A percentile compares a stretch with the other conserved stretches of the same genome.
These are phyloP conservation scores for Saccharomyces pastorianus DNA, from an alignment of 1,139 yeast species.

Conservation along the genomic window DNA sequence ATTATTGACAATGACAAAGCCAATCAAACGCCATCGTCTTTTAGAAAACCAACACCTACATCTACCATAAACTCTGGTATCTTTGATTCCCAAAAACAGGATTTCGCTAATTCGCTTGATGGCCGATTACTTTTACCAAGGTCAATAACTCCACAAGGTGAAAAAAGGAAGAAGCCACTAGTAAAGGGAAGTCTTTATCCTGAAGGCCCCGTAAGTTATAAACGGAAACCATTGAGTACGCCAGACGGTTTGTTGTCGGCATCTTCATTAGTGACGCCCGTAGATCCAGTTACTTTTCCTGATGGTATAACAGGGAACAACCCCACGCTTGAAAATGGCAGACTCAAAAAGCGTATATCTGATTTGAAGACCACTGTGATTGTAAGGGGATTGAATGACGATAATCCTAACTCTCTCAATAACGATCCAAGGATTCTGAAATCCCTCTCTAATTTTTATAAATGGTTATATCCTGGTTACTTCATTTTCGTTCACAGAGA, in stretches of 20 bases:
- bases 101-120: background rate
- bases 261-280: constrained; percentile 3
- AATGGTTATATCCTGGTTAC: constrained; percentile 60
- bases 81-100: background rate
- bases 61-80: background rate
- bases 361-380: constrained; percentile 30
- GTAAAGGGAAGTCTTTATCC: constrained; percentile 30
- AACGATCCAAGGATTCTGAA: constrained; percentile 32
- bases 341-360: constrained; percentile 21
- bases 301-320: background rate
- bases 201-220: constrained; percentile 26
- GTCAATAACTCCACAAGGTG: background rate
- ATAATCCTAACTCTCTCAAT: constrained; percentile 16
- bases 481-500: constrained; percentile 57
- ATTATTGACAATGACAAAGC: background rate
- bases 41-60: background rate
- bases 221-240: constrained; percentile 9
- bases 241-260: constrained; percentile 7
- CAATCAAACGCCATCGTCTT: background rate
- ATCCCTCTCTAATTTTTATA: constrained; percentile 49
- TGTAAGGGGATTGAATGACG: constrained; percentile 34
- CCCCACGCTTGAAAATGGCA: background rate
- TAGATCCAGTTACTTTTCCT: constrained; percentile 4
- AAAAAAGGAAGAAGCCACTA: constrained; percentile 17
- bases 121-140: background rate